Evolutionary conservation across 306 rosid species (phyloP), one percentile per base, ranked within the genome.

Genomic region (Corylus heterophylla): DNA sequence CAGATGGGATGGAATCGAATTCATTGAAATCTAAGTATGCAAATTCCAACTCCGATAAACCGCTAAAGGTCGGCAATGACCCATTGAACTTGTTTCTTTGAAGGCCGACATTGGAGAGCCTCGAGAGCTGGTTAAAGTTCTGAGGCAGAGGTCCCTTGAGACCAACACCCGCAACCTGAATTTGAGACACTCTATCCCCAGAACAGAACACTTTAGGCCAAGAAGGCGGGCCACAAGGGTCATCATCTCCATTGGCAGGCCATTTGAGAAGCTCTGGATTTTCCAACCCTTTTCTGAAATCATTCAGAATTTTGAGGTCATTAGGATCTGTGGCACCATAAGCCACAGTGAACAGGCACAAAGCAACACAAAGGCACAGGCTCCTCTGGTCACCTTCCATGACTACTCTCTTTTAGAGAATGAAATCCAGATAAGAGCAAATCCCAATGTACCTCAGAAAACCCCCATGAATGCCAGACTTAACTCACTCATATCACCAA

Each of bases 151-250:
- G 74, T 0, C 98, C 98, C 74, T 22, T 79, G 8, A 90, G 94
- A 42, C 93, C 92, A 68, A 93, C 69, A 74, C 85, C 83, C 89
- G 84, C 87, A 68, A 89, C 95, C 81, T 93, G 92, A 88, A 93
- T 88, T 85, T 93, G 95, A n/a, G 88, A 51, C 31, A 93, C 89
- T 81, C 91, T 90, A 35, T 83, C 86, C 71, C 89, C 93, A 50
- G 71, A 69, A 54, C 98, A 91, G 82, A 56, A 87, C 72, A 93
- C 86, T 80, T 81, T 83, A 77, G 89, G 92, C 98, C 98, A 93
- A 66, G 81, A 78, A 64, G 93, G 93, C 78, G 85, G 79, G 31
- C 98, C 97, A 75, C 97, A 91, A 7, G 98, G 98, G 83, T 93
- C 93, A 77, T 73, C 55, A 77, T 74, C 56, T 16, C 90, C 90